Evolutionary conservation across 495 filamentous ascomycete genomes (phyloP).

Genomic region (Delitschia confertaspora): DNA sequence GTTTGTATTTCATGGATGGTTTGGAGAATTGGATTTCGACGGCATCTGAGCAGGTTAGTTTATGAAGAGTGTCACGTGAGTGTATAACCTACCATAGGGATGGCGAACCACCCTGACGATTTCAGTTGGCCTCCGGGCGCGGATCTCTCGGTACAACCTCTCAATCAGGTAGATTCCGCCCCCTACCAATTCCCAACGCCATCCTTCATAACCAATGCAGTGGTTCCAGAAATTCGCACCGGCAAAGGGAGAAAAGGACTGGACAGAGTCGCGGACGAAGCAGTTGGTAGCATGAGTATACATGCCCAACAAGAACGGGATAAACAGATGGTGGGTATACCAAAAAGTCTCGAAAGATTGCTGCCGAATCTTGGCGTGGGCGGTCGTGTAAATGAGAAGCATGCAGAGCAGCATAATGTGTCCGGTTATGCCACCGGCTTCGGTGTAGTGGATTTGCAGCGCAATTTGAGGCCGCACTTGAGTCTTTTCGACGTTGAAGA

Average conservation of each 20-base stretch:
- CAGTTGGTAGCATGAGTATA: slow-evolving; percentile 96
- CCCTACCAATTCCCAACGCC: slow-evolving; percentile 93
- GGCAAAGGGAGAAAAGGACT: slow-evolving; percentile 75
- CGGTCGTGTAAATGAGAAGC: slow-evolving; percentile 96
- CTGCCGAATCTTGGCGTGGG: slow-evolving; percentile 86
- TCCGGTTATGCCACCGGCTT: slow-evolving; percentile 86
- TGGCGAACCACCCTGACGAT: slow-evolving; percentile 92
- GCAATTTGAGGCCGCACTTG: slow-evolving; percentile 75
- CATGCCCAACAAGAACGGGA: slow-evolving; percentile 85
- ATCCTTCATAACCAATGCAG: slow-evolving; percentile 92
- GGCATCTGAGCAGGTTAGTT: slow-evolving; percentile 54
- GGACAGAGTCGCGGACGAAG: slow-evolving; percentile 55
- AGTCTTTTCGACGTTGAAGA: slow-evolving; percentile 86
- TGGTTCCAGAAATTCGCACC: slow-evolving; percentile 76
- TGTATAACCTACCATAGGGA: slow-evolving; percentile 81
- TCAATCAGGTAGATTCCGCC: slow-evolving; percentile 79
- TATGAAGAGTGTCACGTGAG: slow-evolving; percentile 1
- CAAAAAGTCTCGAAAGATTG: slow-evolving; percentile 98
- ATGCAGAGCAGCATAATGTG: slow-evolving; percentile 99
- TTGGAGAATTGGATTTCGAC: slow-evolving; percentile 97
- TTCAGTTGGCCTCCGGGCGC: slow-evolving; percentile 67
- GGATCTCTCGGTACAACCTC: slow-evolving; percentile 85
- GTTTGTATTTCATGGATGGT: slow-evolving; percentile 94
- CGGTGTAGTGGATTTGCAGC: slow-evolving; percentile 85
- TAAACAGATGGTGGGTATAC: slow-evolving; percentile 97